phyloP scores from a whole-genome alignment of 139 green algal genomes.

The Chlamydomonas urium region DNA sequence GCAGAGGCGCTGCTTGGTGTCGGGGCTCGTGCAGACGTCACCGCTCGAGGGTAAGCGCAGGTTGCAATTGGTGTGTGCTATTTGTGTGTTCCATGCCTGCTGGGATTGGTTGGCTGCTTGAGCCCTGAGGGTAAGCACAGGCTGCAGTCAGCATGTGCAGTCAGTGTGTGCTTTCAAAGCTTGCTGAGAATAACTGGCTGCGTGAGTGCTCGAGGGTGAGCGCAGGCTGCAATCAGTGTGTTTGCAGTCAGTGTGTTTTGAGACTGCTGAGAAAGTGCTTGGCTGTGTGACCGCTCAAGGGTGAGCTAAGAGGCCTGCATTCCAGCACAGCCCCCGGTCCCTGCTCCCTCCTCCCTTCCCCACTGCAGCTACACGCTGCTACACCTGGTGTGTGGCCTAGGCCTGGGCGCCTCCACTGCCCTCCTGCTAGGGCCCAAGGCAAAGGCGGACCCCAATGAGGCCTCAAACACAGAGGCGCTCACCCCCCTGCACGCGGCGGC shows the following conservation, averaged over 20 bases:
- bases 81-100: too few species aligned
- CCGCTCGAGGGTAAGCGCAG: not conserved
- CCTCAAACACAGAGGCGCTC: constrained; percentile 24
- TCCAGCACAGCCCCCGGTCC: not conserved
- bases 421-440: not conserved
- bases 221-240: too few species aligned
- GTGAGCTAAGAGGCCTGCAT: not conserved
- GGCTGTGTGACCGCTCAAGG: not conserved
- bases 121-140: too few species aligned
- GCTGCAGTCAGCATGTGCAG: too few species aligned
- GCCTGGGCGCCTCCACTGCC: not conserved
- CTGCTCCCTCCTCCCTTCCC: not conserved
- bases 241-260: too few species aligned
- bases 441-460: constrained; percentile 14
- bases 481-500: constrained; percentile 49
- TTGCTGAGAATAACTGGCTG: too few species aligned
- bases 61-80: too few species aligned
- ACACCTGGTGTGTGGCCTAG: not conserved
- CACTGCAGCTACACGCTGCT: constrained; percentile 5
- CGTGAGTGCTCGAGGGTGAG: too few species aligned
- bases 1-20: constrained; percentile 16
- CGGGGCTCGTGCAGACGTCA: not conserved
- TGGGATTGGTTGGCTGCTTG: too few species aligned
- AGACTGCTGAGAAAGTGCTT: too few species aligned
- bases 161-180: too few species aligned